Evolutionary conservation across 306 rosid genomes (phyloP), one percentile per base, ranked within the genome.

Genomic region (Potentilla sterilis): DNA sequence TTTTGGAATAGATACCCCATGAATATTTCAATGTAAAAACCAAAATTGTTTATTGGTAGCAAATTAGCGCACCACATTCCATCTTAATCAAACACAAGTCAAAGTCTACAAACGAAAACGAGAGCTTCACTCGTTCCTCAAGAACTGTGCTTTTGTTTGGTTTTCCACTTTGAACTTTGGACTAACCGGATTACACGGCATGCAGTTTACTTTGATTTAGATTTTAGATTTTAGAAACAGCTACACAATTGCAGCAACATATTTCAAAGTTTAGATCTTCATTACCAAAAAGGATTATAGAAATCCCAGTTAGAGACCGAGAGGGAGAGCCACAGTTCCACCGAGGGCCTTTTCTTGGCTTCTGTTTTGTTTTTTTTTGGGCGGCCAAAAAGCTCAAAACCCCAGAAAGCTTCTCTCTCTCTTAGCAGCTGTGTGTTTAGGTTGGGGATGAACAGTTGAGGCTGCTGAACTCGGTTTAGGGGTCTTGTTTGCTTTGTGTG

Each of bases 361-460:
- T 72, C 57, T 80, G 86, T 79, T 54, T 74, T 63, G 69, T 77
- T 77, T 51, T 51, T 7, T 51, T 65, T 18, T 43, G 69, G 24
- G 79, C 74, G 83, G 42, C 32, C 40, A 78, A 52, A 51, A 4
- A 69, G 78, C 67, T 78, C 81, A 79, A 71, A 80, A 83, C 83
- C 85, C 48, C 69, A 10, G 54, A 12, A 3, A 43, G 77, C 38
- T 37, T 38, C n/a, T 76, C 48, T 75, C 46, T 69, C 51, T 73
- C 78, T 61, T 12, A 35, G 28, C 34, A 67, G 65, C 73, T 9
- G 74, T 66, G 54, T 35, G 62, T 37, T 19, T 19, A 35, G 75
- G 74, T 34, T 4, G n/a, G 48, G 49, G 32, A 54, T 74, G 78
- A 55, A 57, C 59, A 41, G 73, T 5, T 24, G 34, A 66, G 9